Conservation (phyloP, 225 moss, liverwort and hornwort genomes). For the Sphagnum tenellum region DNA sequence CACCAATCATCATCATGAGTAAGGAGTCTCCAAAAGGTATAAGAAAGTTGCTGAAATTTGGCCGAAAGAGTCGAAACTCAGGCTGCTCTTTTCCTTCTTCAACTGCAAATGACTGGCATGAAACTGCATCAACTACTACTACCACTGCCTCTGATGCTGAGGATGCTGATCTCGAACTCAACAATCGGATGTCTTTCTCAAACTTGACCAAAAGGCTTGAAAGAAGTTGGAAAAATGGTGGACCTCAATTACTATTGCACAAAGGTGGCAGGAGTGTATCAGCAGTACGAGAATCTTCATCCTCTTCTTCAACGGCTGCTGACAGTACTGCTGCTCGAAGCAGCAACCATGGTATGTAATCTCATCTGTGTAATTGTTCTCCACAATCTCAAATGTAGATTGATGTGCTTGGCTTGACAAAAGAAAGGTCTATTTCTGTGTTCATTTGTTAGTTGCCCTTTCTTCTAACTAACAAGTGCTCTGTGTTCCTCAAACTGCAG, state of each 20-base stretch:
- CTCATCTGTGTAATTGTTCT: neutral
- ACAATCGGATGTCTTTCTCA: constrained; percentile 19
- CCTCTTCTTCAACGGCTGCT: constrained; percentile 10
- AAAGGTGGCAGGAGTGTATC: constrained; percentile 21
- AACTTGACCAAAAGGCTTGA: constrained; percentile 16
- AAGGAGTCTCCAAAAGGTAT: constrained; percentile 83
- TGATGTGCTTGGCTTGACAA: too few species aligned
- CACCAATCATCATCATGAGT: constrained; percentile 25
- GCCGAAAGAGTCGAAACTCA: constrained; percentile 44
- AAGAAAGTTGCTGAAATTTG: constrained; percentile 81
- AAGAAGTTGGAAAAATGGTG: constrained; percentile 47
- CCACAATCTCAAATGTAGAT: too few species aligned
- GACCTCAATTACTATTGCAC: constrained; percentile 22
- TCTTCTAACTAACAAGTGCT: too few species aligned
- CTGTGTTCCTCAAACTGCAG: constrained; percentile 22
- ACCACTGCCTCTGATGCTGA: constrained; percentile 71
- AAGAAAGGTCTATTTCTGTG: too few species aligned
- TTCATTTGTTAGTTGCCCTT: too few species aligned
- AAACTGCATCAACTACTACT: constrained; percentile 11
- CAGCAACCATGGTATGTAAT: neutral
- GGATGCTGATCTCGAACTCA: constrained; percentile 56
- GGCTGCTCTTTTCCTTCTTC: constrained; percentile 9
- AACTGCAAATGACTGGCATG: constrained; percentile 52
- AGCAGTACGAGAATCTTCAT: constrained; percentile 32
- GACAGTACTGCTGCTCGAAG: constrained; percentile 22